Evolutionary conservation across 495 filamentous ascomycete genomes (phyloP), one percentile per base, ranked within the genome.

Genomic region (Lasiosphaeria ovina): DNA sequence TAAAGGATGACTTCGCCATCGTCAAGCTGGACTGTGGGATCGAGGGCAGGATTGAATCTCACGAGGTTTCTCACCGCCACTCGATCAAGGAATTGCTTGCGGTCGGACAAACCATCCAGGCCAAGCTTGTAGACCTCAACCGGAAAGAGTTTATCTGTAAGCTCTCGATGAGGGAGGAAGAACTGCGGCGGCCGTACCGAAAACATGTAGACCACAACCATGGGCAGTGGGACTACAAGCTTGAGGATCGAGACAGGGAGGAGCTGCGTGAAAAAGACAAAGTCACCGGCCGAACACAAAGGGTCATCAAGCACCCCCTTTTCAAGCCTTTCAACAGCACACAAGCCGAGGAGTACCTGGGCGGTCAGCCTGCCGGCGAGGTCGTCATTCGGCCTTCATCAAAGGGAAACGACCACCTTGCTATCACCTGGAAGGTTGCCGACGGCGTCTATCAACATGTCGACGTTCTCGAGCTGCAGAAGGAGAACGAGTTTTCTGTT

Each of bases 351-450:
- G 91, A 98, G 72, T 97, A 89, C 73, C 78, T 98, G 7, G 91
- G 91, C 24, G 89, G 90, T 6, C 89, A 92, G 72, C 83, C 84
- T 57, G 81, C 86, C 3, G 94, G 94, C 31, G 95, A 98, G 66
- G 89, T 94, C 52, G 90, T 98, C 38, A 97, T 98, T 66, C 88
- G 94, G 10, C 94, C 94, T 11, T 96, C 91, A 2, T 96, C 92
- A 31, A 94, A 92, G 63, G 94, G 94, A 11, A 87, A 88, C 40
- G 95, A 98, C 72, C 94, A 98, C 74, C 83, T 98, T 52, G 92
- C 93, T 3, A 83, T 98, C 45, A 98, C 94, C 1, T 98, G 94
- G 94, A 98, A 98, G 75, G 91, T 98, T n/a, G 84, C 90, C 0
- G 91, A 98, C 64, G 88, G 89, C 58, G 85, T 97, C 40, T 98